Base-by-base conservation (phyloP, 2,329 filamentous ascomycete genomes). In the Colletotrichum acutatum region DNA sequence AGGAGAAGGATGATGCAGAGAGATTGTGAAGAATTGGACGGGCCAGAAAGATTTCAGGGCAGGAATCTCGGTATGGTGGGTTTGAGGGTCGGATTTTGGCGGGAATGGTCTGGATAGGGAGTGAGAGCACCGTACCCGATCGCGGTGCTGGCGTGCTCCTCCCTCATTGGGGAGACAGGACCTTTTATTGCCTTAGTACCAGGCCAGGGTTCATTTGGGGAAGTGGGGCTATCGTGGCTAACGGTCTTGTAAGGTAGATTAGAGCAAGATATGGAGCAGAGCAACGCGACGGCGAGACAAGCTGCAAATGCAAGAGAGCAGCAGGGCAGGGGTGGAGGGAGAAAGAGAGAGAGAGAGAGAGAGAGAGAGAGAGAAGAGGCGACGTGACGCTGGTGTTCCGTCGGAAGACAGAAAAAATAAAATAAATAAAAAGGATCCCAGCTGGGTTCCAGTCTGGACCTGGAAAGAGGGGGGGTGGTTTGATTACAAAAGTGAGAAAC, bases 121-220 rank as follows among this genome's bases (percentile, higher is more conserved):
- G 61, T 19, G 62, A 67, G 53, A 46, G 63, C 66, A 72, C 53
- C 59, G 46, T 60, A 69, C 66, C 60, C 54, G 60, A 72, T 53
- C 24, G 59, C 57, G 60, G 30, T 60, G 49, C 46, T 61, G 34
- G 9, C 22, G 26, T 56, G 22, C 72, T 62, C 70, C 65, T 74
- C 70, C 70, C 61, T 60, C 66, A 58, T 74, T 71, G 66, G 73
- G 73, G 70, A 63, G 66, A 67, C 58, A 71, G 73, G 42, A 69
- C 63, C 73, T 74, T 63, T 74, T 71, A 65, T 65, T 65, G 37
- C 61, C 61, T 73, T 74, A 74, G 60, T 52, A 71, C 61, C 53
- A 42, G 61, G 59, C 34, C 70, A 74, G 66, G 73, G 70, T 71
- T 74, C 70, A 71, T 74, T 74, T 69, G 73, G 73, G 70, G 71